Base-by-base conservation (phyloP, 1,284 basidiomycete genomes). In the Pterulicium gracile region DNA sequence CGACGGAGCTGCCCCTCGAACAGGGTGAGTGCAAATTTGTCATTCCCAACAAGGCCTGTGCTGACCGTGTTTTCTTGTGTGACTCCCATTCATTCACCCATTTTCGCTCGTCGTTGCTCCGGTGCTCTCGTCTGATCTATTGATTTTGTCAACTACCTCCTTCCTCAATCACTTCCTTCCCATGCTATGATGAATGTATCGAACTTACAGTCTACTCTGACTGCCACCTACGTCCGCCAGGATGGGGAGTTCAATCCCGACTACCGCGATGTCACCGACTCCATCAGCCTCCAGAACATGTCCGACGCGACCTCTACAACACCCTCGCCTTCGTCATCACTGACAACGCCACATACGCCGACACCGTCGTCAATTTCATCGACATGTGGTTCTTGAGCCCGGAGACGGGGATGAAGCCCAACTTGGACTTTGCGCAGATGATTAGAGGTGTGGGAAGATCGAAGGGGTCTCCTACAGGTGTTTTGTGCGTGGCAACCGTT, bases 221-320 rank as follows among this genome's bases (percentile, higher is more conserved):
- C 15, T 85, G 81, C 56, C 62, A 66, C n/a, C n/a, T n/a, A n/a
- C n/a, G n/a, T n/a, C n/a, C n/a, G n/a, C n/a, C n/a, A n/a, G n/a
- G n/a, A n/a, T n/a, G n/a, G 72, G 75, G 50, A 73, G 72, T 27
- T 43, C 60, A 46, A 70, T 50, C 74, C 75, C 3, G 73, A 75
- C 49, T 67, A 69, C 2, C 59, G 63, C 19, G 55, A 55, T 3
- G 56, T 74, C 41, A 61, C 64, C 24, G 67, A 67, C 47, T 62
- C 68, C 7, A 59, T 58, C 19, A 61, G 61, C 23, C 59, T 67
- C 19, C 59, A 64, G 40, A 52, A 54, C 43, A 64, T 72, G 60
- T 54, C 69, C 7, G 61, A 74, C 51, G 62, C 70, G 63, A 71
- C 7, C 55, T 71, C 20, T 70, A 66, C 57, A 73, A 72, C 51